A percentile compares a stretch with the other conserved stretches of the same genome.
Conservation (phyloP, 371 early-diverging fungal species). For the Mucor lusitanicus region DNA sequence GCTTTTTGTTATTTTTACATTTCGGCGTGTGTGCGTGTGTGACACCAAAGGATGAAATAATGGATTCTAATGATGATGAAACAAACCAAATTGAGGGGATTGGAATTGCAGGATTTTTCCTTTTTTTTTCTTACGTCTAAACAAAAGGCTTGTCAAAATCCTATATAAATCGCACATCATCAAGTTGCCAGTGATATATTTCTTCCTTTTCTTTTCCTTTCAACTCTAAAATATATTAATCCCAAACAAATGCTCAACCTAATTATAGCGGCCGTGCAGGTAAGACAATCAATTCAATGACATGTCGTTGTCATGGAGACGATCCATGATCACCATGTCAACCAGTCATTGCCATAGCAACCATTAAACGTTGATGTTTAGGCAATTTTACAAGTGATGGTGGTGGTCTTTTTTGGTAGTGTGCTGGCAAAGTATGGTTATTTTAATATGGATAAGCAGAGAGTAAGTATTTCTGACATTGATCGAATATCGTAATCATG, state of each 20-base stretch:
- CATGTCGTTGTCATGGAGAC: neutral
- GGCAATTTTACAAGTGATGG: slow-evolving; percentile 59
- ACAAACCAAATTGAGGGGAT: slow-evolving; percentile 5
- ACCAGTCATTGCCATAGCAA: neutral
- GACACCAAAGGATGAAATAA: neutral
- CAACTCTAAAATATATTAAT: neutral
- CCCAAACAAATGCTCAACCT: slow-evolving; percentile 14
- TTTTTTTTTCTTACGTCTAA: neutral
- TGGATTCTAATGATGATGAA: slow-evolving; percentile 11
- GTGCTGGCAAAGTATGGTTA: slow-evolving; percentile 50
- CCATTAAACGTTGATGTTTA: slow-evolving; percentile 11
- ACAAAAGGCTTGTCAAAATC: slow-evolving; percentile 2
- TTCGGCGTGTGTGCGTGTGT: neutral
- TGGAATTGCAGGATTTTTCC: slow-evolving; percentile 17
- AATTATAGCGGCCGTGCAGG: slow-evolving; percentile 29
- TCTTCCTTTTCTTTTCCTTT: neutral
- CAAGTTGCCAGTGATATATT: neutral
- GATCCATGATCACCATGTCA: neutral
- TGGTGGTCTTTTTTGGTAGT: slow-evolving; percentile 48
- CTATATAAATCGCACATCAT: neutral
- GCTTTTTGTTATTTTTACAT: neutral
- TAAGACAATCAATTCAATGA: slow-evolving; percentile 3
- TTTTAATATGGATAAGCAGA: slow-evolving; percentile 50
- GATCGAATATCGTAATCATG: neutral
- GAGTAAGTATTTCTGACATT: slow-evolving; percentile 29